phyloP scores from a whole-genome alignment of 495 filamentous ascomycete genomes.

The Aspergillus heteromorphus region DNA sequence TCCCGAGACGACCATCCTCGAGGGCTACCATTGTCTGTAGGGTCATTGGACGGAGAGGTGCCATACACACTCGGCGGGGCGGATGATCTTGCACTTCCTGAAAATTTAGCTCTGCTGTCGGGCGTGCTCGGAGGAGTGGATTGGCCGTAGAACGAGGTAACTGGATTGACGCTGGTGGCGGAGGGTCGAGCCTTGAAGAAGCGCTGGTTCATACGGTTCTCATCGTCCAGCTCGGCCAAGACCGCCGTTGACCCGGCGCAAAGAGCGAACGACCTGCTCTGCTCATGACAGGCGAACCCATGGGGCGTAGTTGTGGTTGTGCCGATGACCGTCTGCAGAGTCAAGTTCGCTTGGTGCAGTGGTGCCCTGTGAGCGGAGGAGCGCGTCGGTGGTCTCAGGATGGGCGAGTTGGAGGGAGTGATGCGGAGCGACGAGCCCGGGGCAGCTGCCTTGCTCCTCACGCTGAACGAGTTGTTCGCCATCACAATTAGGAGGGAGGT shows the following conservation, averaged over 20 bases:
- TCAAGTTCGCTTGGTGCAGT: constrained; percentile 49
- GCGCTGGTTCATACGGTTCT: constrained; percentile 67
- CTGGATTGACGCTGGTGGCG: constrained; percentile 58
- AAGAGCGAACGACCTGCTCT: constrained; percentile 70
- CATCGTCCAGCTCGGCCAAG: constrained; percentile 72
- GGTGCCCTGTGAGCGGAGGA: constrained; percentile 54
- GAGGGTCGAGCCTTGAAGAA: constrained; percentile 87
- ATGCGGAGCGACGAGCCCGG: constrained; percentile 54
- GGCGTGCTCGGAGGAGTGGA: constrained; percentile 54
- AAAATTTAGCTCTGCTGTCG: constrained; percentile 31
- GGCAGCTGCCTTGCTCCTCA: constrained; percentile 34
- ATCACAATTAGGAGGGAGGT: constrained; percentile 17
- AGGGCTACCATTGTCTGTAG: constrained; percentile 55
- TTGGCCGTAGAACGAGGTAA: constrained; percentile 51
- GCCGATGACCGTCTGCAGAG: constrained; percentile 78
- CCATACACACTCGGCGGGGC: constrained; percentile 23
- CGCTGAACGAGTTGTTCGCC: constrained; percentile 32
- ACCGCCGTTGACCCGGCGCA: constrained; percentile 93
- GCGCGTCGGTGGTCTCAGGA: constrained; percentile 53
- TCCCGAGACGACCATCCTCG: constrained; percentile 82
- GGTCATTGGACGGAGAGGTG: constrained; percentile 38
- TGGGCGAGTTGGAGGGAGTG: constrained; percentile 76
- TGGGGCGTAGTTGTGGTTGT: constrained; percentile 80
- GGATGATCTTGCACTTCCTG: constrained; percentile 28
- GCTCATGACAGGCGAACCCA: constrained; percentile 76